Conservation (phyloP, 306 rosid genomes). For the Pyrus pyrifolia region DNA sequence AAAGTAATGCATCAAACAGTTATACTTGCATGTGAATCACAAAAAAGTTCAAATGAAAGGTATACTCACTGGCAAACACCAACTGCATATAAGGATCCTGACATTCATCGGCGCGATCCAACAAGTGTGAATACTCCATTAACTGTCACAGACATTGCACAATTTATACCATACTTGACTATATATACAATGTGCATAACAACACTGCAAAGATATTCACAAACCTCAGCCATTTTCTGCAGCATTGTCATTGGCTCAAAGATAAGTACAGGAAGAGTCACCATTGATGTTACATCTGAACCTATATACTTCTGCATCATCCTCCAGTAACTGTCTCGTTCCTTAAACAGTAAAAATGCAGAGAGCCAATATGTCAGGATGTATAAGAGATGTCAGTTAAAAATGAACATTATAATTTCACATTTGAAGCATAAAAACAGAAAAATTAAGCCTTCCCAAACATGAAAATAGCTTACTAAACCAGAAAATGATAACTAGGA, state of each 20-base stretch:
- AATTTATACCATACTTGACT: conserved; percentile 1
- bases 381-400: neutral
- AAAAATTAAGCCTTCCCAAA: neutral
- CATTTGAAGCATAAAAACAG: neutral
- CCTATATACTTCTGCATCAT: conserved; percentile 92
- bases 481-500: no score
- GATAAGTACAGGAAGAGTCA: conserved; percentile 76
- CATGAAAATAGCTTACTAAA: no score
- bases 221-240: conserved; percentile 92
- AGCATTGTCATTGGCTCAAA: conserved; percentile 98
- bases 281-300: conserved; percentile 79
- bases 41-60: neutral
- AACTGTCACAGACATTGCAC: conserved; percentile 42
- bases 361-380: conserved; percentile 12
- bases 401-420: neutral
- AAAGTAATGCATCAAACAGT: neutral
- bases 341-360: conserved; percentile 30
- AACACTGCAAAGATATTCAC: conserved; percentile 10
- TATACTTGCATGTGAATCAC: neutral
- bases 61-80: conserved; percentile 70
- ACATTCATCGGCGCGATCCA: conserved; percentile 75
- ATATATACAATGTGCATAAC: conserved; percentile 1
- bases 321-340: conserved; percentile 92
- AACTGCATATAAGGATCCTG: conserved; percentile 80
- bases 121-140: conserved; percentile 85